A percentile compares a stretch with the other conserved stretches of the same genome.
phyloP scores from a whole-genome alignment of 352 stramenopile species.

The Phytophthora ohioensis region DNA sequence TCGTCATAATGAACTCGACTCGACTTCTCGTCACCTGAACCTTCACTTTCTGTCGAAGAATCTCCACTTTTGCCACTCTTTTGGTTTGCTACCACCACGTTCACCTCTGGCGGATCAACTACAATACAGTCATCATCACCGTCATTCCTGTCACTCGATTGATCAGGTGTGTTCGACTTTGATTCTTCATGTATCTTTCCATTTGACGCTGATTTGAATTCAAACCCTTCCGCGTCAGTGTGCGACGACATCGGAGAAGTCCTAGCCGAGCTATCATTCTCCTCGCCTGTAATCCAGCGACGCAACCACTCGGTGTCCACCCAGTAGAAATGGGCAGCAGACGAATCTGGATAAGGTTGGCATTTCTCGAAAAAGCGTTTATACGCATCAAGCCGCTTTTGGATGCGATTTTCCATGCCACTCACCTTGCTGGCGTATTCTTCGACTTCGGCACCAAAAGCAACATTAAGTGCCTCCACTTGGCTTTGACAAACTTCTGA shows the following conservation, averaged over 20 bases:
- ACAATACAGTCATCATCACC: slow-evolving; percentile 33
- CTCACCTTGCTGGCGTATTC: slow-evolving; percentile 56
- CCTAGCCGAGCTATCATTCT: slow-evolving; percentile 29
- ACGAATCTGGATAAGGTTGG: slow-evolving; percentile 48
- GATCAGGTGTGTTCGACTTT: slow-evolving; percentile 7
- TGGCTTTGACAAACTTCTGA: slow-evolving; percentile 50
- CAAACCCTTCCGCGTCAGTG: slow-evolving; percentile 11
- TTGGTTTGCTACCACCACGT: slow-evolving; percentile 4
- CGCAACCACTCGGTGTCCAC: slow-evolving; percentile 73
- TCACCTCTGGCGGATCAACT: slow-evolving; percentile 22
- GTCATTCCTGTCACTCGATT: slow-evolving; percentile 22
- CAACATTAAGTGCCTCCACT: slow-evolving; percentile 59
- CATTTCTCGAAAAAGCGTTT: slow-evolving; percentile 69
- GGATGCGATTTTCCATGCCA: slow-evolving; percentile 60
- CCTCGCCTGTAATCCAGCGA: slow-evolving; percentile 71
- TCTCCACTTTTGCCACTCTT: slow-evolving; percentile 18
- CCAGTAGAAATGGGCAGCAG: slow-evolving; percentile 65
- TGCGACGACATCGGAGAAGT: slow-evolving; percentile 20
- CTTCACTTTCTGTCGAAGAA: slow-evolving; percentile 30
- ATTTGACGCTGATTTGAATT: slow-evolving; percentile 15
- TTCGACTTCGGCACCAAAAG: slow-evolving; percentile 58
- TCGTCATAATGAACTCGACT: slow-evolving; percentile 14
- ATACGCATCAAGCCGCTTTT: slow-evolving; percentile 63
- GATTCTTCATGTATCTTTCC: slow-evolving; percentile 4
- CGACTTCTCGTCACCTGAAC: slow-evolving; percentile 14